phyloP scores from a whole-genome alignment of 441 rosid species.

The Corymbia calophylla region DNA sequence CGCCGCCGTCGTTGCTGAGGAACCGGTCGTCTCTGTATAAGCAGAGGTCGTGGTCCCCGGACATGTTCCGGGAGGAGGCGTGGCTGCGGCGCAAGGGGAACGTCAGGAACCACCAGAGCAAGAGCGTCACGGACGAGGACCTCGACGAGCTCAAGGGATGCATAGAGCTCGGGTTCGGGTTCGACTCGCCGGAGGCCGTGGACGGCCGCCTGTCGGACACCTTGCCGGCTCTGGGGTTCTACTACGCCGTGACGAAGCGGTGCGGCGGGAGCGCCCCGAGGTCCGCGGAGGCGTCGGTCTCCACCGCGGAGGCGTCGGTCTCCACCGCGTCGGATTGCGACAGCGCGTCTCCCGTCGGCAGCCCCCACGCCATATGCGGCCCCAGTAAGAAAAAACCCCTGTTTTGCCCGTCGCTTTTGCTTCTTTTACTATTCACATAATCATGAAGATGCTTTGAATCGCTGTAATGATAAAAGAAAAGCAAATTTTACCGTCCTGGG shows the following conservation, averaged over 20 bases:
- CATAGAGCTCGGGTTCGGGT: slow-evolving; percentile 80
- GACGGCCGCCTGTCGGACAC: slow-evolving; percentile 48
- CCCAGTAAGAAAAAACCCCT: not conserved
- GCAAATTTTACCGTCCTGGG: not conserved
- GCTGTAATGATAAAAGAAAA: not conserved
- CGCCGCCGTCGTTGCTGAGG: not conserved
- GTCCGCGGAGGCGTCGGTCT: slow-evolving; percentile 49
- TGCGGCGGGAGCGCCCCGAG: slow-evolving; percentile 30
- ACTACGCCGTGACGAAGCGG: slow-evolving; percentile 61
- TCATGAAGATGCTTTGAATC: not conserved
- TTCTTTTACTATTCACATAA: not conserved
- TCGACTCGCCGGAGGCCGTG: slow-evolving; percentile 57
- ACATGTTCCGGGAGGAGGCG: slow-evolving; percentile 14
- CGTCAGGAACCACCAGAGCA: not conserved
- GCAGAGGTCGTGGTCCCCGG: slow-evolving; percentile 15
- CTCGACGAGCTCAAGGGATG: slow-evolving; percentile 70
- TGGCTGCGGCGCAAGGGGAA: not conserved
- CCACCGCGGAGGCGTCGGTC: slow-evolving; percentile 33
- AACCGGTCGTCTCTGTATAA: not conserved
- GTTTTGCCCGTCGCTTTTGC: not conserved
- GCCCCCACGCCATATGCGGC: not conserved
- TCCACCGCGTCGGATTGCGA: not conserved
- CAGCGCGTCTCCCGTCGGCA: not conserved
- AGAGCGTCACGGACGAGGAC: slow-evolving; percentile 59
- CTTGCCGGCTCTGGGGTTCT: slow-evolving; percentile 63